Conservation (phyloP, 2,329 filamentous ascomycete genomes). For the Colletotrichum limetticola region DNA sequence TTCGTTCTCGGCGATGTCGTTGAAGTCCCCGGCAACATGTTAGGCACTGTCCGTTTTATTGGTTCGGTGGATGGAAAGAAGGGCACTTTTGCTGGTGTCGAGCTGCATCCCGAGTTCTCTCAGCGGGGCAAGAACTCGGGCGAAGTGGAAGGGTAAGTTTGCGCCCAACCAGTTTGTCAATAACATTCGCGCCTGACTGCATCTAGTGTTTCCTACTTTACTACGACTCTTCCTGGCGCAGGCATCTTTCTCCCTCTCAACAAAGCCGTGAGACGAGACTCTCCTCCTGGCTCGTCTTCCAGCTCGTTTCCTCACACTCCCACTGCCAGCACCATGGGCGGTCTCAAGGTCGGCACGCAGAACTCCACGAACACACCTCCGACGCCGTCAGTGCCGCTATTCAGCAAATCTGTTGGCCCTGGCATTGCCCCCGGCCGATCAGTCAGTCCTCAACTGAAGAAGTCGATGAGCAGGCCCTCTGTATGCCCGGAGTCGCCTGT, state of each 20-base stretch:
- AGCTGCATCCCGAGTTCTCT: constrained; percentile 84
- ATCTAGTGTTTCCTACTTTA: constrained; percentile 79
- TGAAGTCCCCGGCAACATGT: constrained; percentile 93
- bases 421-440: constrained; percentile 75
- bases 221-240: constrained; percentile 79
- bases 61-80: constrained; percentile 89
- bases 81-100: constrained; percentile 91
- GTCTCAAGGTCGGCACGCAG: constrained; percentile 64
- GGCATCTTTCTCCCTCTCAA: constrained; percentile 93
- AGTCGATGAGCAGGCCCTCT: constrained; percentile 71
- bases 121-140: constrained; percentile 92
- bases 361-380: constrained; percentile 72
- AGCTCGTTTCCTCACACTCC: constrained; percentile 74
- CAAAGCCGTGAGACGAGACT: constrained; percentile 78
- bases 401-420: constrained; percentile 89
- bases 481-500: constrained; percentile 91
- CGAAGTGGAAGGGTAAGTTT: constrained; percentile 88
- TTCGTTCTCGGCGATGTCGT: constrained; percentile 84
- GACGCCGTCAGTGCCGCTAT: constrained; percentile 76
- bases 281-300: constrained; percentile 59
- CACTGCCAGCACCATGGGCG: constrained; percentile 69
- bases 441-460: constrained; percentile 77
- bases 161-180: constrained; percentile 20
- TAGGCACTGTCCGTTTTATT: constrained; percentile 88
- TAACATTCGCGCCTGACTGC: constrained; percentile 23